A percentile compares a stretch with the other conserved stretches of the same genome.
phyloP scores from a whole-genome alignment of 805 yeast species.

The Wickerhamiella lipophila region DNA sequence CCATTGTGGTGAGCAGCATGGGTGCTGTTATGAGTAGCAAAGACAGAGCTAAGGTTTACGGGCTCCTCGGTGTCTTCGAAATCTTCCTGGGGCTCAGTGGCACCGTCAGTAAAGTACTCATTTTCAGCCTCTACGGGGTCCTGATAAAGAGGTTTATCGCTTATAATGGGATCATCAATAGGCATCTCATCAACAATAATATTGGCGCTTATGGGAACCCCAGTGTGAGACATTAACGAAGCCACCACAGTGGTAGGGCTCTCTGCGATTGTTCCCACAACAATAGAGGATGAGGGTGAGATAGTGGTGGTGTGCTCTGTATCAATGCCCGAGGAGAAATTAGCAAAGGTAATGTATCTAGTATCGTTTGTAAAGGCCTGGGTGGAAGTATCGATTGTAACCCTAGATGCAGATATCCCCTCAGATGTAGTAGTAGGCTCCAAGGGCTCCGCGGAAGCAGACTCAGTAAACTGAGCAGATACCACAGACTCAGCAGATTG shows the following conservation, averaged over 20 bases:
- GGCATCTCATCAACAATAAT: background rate
- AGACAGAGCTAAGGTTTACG: background rate
- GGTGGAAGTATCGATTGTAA: background rate
- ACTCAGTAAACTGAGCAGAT: background rate
- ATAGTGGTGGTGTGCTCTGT: too few relatives aligned
- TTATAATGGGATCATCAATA: background rate
- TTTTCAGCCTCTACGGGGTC: background rate
- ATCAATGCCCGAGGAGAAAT: too few relatives aligned
- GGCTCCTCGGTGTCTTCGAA: background rate
- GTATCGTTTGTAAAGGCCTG: too few relatives aligned
- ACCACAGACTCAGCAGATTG: background rate
- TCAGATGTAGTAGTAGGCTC: background rate
- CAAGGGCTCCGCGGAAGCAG: too few relatives aligned
- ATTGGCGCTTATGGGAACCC: background rate
- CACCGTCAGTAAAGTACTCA: background rate
- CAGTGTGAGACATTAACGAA: background rate
- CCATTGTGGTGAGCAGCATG: background rate
- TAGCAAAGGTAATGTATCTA: too few relatives aligned
- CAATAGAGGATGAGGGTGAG: too few relatives aligned
- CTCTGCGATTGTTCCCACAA: too few relatives aligned
- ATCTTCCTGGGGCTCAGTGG: background rate
- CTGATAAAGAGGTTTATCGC: background rate
- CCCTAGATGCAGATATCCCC: background rate
- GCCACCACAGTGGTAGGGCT: too few relatives aligned
- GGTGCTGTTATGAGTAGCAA: background rate